phyloP scores from a whole-genome alignment of 2,329 filamentous ascomycete species.

The Fusarium anthophilum region DNA sequence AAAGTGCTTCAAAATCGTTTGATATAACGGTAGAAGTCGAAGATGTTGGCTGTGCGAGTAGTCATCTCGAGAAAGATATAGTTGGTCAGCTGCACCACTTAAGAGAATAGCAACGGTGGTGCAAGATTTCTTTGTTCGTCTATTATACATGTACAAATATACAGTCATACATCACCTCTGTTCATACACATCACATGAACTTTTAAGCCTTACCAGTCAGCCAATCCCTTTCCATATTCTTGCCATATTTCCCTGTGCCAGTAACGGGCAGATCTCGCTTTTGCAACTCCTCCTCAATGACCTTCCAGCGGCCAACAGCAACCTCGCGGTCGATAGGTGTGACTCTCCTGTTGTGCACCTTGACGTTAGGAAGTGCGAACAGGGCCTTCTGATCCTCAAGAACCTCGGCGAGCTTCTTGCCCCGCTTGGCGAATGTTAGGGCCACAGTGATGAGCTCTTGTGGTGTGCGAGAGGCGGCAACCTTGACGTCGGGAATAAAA shows the following conservation, averaged over 20 bases:
- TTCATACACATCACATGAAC: conserved; percentile 16
- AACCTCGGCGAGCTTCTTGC: conserved; percentile 70
- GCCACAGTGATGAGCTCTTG: conserved; percentile 64
- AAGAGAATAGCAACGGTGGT: conserved; percentile 5
- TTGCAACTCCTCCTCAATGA: conserved; percentile 76
- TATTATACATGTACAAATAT: conserved; percentile 48
- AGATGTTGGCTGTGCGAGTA: not conserved
- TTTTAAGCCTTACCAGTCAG: conserved; percentile 51
- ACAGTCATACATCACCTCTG: conserved; percentile 39
- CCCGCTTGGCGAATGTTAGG: conserved; percentile 62
- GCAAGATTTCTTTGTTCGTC: conserved; percentile 38
- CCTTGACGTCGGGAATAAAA: conserved; percentile 75
- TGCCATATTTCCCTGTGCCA: conserved; percentile 53
- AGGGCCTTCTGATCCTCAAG: conserved; percentile 61
- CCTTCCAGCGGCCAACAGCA: conserved; percentile 78
- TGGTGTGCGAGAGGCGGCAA: conserved; percentile 65
- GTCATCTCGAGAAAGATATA: not conserved
- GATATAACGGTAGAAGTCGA: not conserved
- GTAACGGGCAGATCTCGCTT: conserved; percentile 68
- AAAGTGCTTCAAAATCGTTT: not conserved
- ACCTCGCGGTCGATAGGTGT: conserved; percentile 78
- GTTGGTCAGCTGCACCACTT: not conserved
- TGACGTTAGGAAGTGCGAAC: conserved; percentile 72
- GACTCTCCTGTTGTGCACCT: conserved; percentile 69
- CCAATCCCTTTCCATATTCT: conserved; percentile 56